Conservation (phyloP, 495 filamentous ascomycete species). For the Durotheca rogersii region DNA sequence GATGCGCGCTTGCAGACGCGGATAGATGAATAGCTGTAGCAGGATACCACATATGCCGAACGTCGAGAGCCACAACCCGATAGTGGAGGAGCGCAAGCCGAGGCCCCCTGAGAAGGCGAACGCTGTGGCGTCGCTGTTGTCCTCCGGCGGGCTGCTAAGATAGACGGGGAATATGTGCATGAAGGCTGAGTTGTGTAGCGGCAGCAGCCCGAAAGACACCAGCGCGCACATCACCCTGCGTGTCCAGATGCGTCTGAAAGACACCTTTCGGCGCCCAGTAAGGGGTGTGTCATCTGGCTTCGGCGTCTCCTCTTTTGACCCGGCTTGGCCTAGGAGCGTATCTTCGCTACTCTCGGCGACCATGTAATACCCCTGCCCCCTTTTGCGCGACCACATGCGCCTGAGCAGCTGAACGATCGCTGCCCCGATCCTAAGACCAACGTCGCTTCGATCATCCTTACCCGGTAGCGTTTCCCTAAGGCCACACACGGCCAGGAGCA, state of each 20-base stretch:
- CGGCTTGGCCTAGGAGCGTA: slow-evolving; percentile 25
- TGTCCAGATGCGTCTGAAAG: slow-evolving; percentile 63
- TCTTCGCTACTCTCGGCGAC: slow-evolving; percentile 21
- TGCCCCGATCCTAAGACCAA: slow-evolving; percentile 26
- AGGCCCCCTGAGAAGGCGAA: slow-evolving; percentile 73
- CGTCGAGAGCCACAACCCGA: slow-evolving; percentile 68
- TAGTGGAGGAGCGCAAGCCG: slow-evolving; percentile 63
- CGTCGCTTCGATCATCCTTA: slow-evolving; percentile 32
- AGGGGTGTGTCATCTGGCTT: slow-evolving; percentile 16
- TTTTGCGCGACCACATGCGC: slow-evolving; percentile 20
- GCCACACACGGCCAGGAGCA: slow-evolving; percentile 20
- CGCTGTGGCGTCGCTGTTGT: slow-evolving; percentile 47
- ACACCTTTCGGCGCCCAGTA: slow-evolving; percentile 39
- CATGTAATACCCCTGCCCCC: slow-evolving; percentile 12
- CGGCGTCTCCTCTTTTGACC: slow-evolving; percentile 33
- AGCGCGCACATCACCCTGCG: slow-evolving; percentile 62
- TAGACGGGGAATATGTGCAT: slow-evolving; percentile 73
- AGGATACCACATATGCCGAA: slow-evolving; percentile 69
- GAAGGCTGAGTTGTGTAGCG: slow-evolving; percentile 75
- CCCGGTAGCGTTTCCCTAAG: slow-evolving; percentile 35
- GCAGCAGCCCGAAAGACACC: slow-evolving; percentile 63
- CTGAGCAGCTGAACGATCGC: slow-evolving; percentile 32
- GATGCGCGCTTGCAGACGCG: slow-evolving; percentile 56
- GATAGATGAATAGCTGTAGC: slow-evolving; percentile 71
- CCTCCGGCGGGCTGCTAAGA: slow-evolving; percentile 63